Evolutionary conservation across 2,329 filamentous ascomycete species (phyloP), one percentile per base, ranked within the genome.

Genomic region (Ustulina deusta): DNA sequence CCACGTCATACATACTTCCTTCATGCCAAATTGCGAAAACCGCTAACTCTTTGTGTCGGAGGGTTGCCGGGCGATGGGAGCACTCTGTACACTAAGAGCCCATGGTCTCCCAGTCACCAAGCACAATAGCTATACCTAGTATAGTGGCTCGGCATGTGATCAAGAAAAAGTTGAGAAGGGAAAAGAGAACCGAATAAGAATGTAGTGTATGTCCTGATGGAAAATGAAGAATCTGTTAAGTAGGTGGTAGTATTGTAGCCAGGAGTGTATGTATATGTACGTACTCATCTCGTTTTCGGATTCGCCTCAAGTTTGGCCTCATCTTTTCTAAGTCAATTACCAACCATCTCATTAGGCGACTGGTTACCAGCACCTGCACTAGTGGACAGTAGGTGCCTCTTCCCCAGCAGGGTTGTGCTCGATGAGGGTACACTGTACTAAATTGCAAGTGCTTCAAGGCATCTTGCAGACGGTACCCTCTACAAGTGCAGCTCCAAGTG

Each of bases 401-500:
- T 38, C 13, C 1, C 13, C 6, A 15, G 3, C 2, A 32, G 6
- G 22, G 27, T 17, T 52, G 25, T 51, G 48, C 48, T n/a, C 13
- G 15, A 3, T 7, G 29, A n/a, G 40, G 34, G 34, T 55, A 55
- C 32, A 55, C 52, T 22, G 22, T 56, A 56, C 52, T 40, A 9
- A 20, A 9, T n/a, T 20, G 40, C 10, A 44, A 44, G 40, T 44
- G 20, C 48, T 15, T 17, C 2, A 27, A 32, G 15, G 22, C 48
- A 32, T 27, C 25, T 51, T 5, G 22, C 27, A 17, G 13, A 15
- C 5, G 13, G 48, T 51, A 32, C 15, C 48, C 48, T 51, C 17
- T 52, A 34, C 38, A 40, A 40, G 3, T 40, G 54, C 44, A 29
- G 25, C 25, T 60, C 48, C 38, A 59, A 38, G 60, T 64, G 65